These are phyloP conservation scores for Apocynum venetum DNA, from an alignment of 257 asterid species.

Conservation along the genomic window DNA sequence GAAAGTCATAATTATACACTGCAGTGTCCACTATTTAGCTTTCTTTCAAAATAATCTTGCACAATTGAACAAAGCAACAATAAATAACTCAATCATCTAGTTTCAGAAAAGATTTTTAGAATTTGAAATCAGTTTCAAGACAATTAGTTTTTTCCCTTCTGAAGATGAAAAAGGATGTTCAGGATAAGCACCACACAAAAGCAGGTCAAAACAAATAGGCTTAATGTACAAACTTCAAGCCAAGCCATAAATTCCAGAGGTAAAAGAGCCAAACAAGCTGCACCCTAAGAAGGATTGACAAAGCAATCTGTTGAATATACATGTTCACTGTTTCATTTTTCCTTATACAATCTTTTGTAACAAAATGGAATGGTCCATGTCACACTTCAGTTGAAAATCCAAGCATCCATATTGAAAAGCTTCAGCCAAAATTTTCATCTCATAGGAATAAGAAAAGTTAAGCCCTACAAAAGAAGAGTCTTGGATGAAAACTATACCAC, in stretches of 20 bases:
- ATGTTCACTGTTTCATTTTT: background rate
- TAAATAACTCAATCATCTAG: background rate
- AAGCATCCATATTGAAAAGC: background rate
- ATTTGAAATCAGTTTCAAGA: background rate
- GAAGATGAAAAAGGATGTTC: background rate
- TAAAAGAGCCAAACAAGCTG: background rate
- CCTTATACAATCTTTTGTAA: background rate
- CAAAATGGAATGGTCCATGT: background rate
- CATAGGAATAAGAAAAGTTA: background rate
- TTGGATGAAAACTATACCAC: conserved; percentile 42
- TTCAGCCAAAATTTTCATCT: background rate
- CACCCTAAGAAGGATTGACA: background rate
- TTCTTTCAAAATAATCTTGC: background rate
- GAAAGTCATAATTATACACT: background rate
- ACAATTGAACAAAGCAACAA: background rate
- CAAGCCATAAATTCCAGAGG: background rate
- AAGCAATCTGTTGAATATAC: background rate
- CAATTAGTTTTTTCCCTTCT: background rate
- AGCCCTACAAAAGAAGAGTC: conserved; percentile 2
- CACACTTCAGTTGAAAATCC: background rate
- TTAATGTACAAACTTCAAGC: background rate
- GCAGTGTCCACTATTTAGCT: background rate
- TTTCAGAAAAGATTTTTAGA: background rate
- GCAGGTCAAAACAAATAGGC: background rate
- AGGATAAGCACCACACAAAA: background rate